Evolutionary conservation across 768 basidiomycete species (phyloP), one percentile per base, ranked within the genome.

Genomic region (Mycena rosella): DNA sequence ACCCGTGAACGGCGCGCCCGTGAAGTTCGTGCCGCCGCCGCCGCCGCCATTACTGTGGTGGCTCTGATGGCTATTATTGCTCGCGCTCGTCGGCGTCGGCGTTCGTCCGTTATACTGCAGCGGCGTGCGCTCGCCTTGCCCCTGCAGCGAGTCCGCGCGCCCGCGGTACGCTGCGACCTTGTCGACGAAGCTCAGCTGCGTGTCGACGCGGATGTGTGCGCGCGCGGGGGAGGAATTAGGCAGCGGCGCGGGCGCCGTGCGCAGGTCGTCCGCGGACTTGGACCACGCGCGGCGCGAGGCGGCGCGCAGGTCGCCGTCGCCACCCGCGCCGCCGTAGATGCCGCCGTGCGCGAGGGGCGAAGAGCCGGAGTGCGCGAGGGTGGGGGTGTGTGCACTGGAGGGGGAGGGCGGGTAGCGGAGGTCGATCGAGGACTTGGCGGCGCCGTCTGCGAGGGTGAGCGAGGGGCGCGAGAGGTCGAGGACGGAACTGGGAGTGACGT

Each of bases 271-370:
- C 24, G 88, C 92, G 8, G 92, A 94, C 74, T 83, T 89, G 27
- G 92, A 93, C 93, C 93, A 95, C 15, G 85, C 86, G 75, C 88
- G 91, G 72, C 88, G 85, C 0, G 92, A 91, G 13, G 93, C 88
- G 54, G 77, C 80, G 48, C 91, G 88, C 54, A 94, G 83, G 78
- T 94, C 93, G 14, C 69, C 69, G 83, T 80, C 75, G 5, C 63
- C 36, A 22, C 38, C 38, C 3, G 24, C 63, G 18, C 22, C 53
- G 54, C 60, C 58, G 29, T 66, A 60, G 52, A 60, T 60, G 20
- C 82, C 83, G 5, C 79, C 79, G 15, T 77, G 66, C 32, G 76
- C 68, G 34, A 68, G 58, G 17, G 72, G 65, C 5, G 74, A 70
- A 22, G 76, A 62, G 52, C 34, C 38, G 32, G 52, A 34, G 34